These are phyloP conservation scores for Pseudocercospora vitis DNA, from an alignment of 2,329 filamentous ascomycete species.

Conservation along the genomic window DNA sequence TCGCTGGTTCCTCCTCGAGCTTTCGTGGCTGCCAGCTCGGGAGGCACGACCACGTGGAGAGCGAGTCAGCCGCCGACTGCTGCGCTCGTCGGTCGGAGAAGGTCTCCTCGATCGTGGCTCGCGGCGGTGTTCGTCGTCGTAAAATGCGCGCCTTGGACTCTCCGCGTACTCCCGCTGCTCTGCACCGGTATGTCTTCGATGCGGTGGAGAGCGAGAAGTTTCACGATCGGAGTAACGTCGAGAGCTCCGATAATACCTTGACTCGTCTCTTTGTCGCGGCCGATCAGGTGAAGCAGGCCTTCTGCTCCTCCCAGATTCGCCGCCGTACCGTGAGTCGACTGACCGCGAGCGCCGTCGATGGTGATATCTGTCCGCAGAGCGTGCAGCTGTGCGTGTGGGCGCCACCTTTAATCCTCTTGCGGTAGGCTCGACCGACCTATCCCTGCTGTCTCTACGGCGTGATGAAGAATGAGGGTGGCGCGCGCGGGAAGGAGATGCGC, in stretches of 20 bases:
- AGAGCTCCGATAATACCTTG: slow-evolving; percentile 13
- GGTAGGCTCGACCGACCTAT: slow-evolving; percentile 36
- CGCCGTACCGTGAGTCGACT: too few relatives aligned
- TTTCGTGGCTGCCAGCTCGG: slow-evolving; percentile 22
- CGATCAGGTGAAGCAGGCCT: slow-evolving; percentile 25
- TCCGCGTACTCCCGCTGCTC: slow-evolving; percentile 8
- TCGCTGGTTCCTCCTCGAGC: slow-evolving; percentile 15
- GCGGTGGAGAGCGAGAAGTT: slow-evolving; percentile 28
- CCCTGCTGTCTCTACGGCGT: slow-evolving; percentile 31
- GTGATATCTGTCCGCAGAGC: slow-evolving; percentile 39
- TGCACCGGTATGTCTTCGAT: slow-evolving; percentile 13
- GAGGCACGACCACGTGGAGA: slow-evolving; percentile 20
- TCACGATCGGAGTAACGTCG: slow-evolving; percentile 15
- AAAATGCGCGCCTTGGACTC: slow-evolving; percentile 6
- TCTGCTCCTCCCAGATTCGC: slow-evolving; percentile 34
- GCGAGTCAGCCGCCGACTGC: slow-evolving; percentile 22
- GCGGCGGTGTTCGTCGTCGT: slow-evolving; percentile 13
- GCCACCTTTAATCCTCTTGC: slow-evolving; percentile 27
- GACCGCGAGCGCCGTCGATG: slow-evolving; percentile 45
- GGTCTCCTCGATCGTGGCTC: slow-evolving; percentile 5
- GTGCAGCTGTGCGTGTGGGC: slow-evolving; percentile 20
- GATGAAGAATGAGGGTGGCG: too few relatives aligned
- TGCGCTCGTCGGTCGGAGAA: slow-evolving; percentile 16
- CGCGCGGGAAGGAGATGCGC: slow-evolving; percentile 34
- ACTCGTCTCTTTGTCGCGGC: slow-evolving; percentile 32